Percentiles rank a stretch among this genome's conserved stretches.
These are phyloP conservation scores for Carex cristatella DNA, from an alignment of 176 grass and related monocot species.

Conservation along the genomic window DNA sequence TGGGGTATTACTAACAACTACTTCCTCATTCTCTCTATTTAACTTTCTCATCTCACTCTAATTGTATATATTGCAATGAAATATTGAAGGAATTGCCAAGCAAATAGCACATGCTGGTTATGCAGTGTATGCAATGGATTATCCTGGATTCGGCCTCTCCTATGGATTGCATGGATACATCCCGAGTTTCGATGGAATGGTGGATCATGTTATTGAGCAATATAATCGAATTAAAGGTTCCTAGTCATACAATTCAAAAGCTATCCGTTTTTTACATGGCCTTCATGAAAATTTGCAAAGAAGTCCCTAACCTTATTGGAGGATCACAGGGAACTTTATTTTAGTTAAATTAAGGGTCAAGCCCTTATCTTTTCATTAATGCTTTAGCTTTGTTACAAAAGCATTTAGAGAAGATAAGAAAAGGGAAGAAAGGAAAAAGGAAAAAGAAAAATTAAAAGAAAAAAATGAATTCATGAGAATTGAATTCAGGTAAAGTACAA, in stretches of 20 bases:
- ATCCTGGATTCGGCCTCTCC: constrained; percentile 86
- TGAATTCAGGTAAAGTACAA: too few relatives aligned
- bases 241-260: constrained; percentile 10
- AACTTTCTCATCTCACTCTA: constrained; percentile 2
- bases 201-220: constrained; percentile 95
- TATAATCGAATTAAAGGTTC: constrained; percentile 72
- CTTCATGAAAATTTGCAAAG: not conserved
- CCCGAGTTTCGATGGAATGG: constrained; percentile 91
- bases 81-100: constrained; percentile 69
- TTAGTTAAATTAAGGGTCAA: too few relatives aligned
- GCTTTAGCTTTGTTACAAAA: too few relatives aligned
- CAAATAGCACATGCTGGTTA: constrained; percentile 71
- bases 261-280: not conserved
- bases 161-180: constrained; percentile 97
- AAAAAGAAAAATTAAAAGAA: too few relatives aligned
- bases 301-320: not conserved
- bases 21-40: not conserved
- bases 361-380: too few relatives aligned
- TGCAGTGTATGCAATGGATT: constrained; percentile 96
- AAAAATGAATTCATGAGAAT: too few relatives aligned
- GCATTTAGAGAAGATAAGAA: too few relatives aligned
- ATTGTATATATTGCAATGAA: constrained; percentile 25
- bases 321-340: not conserved
- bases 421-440: too few relatives aligned
- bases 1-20: not conserved